Conservation (phyloP, 2,329 filamentous ascomycete species). For the Aspergillus sp. region DNA sequence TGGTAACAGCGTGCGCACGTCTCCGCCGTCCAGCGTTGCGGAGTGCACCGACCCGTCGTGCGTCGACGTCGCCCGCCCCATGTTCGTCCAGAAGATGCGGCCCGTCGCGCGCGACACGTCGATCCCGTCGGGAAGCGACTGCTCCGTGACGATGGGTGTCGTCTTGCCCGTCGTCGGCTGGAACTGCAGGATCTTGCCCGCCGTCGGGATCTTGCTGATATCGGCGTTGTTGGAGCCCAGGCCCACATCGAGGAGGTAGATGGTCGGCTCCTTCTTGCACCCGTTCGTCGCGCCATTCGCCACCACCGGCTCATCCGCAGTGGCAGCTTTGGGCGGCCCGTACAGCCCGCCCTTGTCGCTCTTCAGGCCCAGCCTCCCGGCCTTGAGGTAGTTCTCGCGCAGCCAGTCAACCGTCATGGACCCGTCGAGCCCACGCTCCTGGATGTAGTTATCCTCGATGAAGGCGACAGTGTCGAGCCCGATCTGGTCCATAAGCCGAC, state of each 20-base stretch:
- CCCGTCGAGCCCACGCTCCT: conserved; percentile 43
- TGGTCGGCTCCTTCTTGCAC: conserved; percentile 8
- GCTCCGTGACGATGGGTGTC: conserved; percentile 13
- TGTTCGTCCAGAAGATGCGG: conserved; percentile 53
- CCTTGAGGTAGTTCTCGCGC: conserved; percentile 44
- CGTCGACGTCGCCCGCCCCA: conserved; percentile 40
- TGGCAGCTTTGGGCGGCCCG: conserved; percentile 1
- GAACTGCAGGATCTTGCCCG: conserved; percentile 8
- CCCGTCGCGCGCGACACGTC: conserved; percentile 32
- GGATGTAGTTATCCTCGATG: conserved; percentile 55
- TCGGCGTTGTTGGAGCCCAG: conserved; percentile 20
- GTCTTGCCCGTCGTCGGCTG: conserved; percentile 17
- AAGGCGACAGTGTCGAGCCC: conserved; percentile 54
- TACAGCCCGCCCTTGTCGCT: conserved; percentile 41
- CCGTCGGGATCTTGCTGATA: conserved; percentile 11
- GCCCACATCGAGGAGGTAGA: conserved; percentile 25
- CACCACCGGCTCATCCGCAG: conserved; percentile 4
- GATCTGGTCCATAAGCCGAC: conserved; percentile 48
- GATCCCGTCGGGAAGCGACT: conserved; percentile 47
- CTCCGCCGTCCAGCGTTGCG: conserved; percentile 50
- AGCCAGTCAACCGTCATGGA: conserved; percentile 46
- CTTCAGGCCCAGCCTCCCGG: conserved; percentile 46
- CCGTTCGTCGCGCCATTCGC: no score
- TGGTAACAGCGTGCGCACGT: conserved; percentile 44
- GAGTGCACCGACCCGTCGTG: conserved; percentile 46